Conservation (phyloP, 139 green algal species). For the Parachlorella kessleri region DNA sequence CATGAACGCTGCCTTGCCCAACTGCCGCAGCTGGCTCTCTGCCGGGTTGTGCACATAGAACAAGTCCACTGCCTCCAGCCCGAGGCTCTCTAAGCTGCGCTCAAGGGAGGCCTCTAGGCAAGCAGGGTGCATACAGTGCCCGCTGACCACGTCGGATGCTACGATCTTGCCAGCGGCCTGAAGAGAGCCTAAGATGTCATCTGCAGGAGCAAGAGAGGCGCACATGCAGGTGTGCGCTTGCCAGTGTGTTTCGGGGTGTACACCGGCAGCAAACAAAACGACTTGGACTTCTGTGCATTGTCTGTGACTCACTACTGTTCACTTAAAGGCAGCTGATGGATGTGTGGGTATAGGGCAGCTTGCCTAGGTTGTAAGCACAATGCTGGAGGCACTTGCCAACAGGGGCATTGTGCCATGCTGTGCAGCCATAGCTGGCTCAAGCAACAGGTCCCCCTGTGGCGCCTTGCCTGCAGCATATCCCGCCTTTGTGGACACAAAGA, state of each 20-base stretch:
- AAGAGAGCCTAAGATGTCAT: slow-evolving; percentile 6
- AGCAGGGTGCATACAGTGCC: slow-evolving; percentile 58
- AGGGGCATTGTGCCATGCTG: no score
- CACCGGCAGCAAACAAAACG: no score
- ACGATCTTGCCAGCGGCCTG: slow-evolving; percentile 6
- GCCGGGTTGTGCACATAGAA: slow-evolving; percentile 79
- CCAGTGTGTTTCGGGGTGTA: no score
- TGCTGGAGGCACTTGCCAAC: no score
- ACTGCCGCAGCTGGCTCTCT: slow-evolving; percentile 50
- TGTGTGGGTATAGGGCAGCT: no score
- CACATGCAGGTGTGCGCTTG: no score
- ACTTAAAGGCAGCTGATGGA: no score
- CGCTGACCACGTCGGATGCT: slow-evolving; percentile 9
- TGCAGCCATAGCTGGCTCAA: no score
- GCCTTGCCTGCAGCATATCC: slow-evolving; percentile 38
- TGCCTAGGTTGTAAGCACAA: not conserved
- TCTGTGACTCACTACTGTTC: no score
- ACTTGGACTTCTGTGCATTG: no score
- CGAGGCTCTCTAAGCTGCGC: slow-evolving; percentile 47
- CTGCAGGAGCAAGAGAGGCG: slow-evolving; percentile 6
- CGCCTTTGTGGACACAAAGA: slow-evolving; percentile 78
- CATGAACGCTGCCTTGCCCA: slow-evolving; percentile 50
- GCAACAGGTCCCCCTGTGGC: no score
- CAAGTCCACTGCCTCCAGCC: slow-evolving; percentile 67
- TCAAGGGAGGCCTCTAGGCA: slow-evolving; percentile 60